Evolutionary conservation across 202 grass and related monocot species (phyloP), one percentile per base, ranked within the genome.

Genomic region (Panicum virgatum): DNA sequence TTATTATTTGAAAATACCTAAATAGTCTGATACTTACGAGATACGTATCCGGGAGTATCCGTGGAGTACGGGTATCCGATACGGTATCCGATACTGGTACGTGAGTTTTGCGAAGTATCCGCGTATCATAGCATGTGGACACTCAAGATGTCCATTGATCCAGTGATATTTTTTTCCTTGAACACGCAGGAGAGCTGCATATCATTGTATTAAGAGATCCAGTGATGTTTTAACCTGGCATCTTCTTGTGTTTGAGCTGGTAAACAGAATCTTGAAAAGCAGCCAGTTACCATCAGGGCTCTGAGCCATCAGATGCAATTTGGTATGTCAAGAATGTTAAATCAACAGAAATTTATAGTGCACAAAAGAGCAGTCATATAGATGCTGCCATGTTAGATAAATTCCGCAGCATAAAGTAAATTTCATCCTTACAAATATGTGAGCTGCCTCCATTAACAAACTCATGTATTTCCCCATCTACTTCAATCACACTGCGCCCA

Each of bases 401-500:
- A 83, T 75, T 73, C 78, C 70, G 80, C 75, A 91, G 43, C 73
- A 78, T 79, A 25, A 44, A 45, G 75, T 80, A 85, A 50, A 91
- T 81, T 91, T 87, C 78, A 67, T 91, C 74, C 19, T 19, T 80
- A 71, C 14, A 61, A 77, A 72, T 38, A 89, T 89, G 69, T 34
- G 89, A 87, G 64, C 62, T 59, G 48, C 77, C 84, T 59, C 87
- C 86, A 19, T 85, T 80, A 42, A 91, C 82, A 87, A 91, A 94
- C 79, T 94, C 89, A 69, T 90, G 84, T 39, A 88, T 87, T 76
- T 79, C 22, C 29, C 87, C 87, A 88, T 91, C 75, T 66, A 81
- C 81, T 82, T 89, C 90, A 76, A 92, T 86, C 14, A 80, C 87
- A 83, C 92, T 91, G 43, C 67, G 85, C 73, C 90, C 90, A 30